Percentiles rank a stretch among this genome's conserved stretches.
These are phyloP conservation scores for Aspergillus sp. DNA, from an alignment of 2,329 filamentous ascomycete species.

Conservation along the genomic window DNA sequence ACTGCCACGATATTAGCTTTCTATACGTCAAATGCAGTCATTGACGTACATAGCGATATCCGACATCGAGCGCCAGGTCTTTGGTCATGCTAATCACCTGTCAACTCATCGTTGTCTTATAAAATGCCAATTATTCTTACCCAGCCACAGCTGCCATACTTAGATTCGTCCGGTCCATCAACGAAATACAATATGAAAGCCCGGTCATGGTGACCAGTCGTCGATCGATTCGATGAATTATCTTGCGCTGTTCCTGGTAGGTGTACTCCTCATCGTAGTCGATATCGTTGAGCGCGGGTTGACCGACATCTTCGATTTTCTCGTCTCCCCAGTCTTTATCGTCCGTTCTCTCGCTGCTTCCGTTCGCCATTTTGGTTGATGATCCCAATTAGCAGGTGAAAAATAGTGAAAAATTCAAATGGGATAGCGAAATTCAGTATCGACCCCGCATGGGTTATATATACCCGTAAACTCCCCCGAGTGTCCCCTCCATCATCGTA, in stretches of 20 bases:
- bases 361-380: neutral
- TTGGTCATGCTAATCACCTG: conserved; percentile 51
- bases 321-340: conserved; percentile 4
- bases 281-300: conserved; percentile 5
- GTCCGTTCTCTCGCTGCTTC: conserved; percentile 4
- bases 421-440: no score
- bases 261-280: conserved; percentile 41
- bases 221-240: conserved; percentile 63
- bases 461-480: no score
- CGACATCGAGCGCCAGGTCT: conserved; percentile 22
- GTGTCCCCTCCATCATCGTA: no score
- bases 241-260: conserved; percentile 56
- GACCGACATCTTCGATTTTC: conserved; percentile 13
- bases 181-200: conserved; percentile 63
- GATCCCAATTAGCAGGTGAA: no score
- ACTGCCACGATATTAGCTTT: neutral
- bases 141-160: conserved; percentile 63
- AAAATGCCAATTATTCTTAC: conserved; percentile 35
- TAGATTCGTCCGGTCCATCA: conserved; percentile 76
- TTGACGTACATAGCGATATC: conserved; percentile 20
- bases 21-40: no score
- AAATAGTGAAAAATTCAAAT: no score
- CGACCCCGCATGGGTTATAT: no score
- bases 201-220: conserved; percentile 58
- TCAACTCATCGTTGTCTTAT: conserved; percentile 43